Evolutionary conservation across 2,329 filamentous ascomycete genomes (phyloP), one percentile per base, ranked within the genome.

Genomic region (Stagonosporopsis rhizophila): DNA sequence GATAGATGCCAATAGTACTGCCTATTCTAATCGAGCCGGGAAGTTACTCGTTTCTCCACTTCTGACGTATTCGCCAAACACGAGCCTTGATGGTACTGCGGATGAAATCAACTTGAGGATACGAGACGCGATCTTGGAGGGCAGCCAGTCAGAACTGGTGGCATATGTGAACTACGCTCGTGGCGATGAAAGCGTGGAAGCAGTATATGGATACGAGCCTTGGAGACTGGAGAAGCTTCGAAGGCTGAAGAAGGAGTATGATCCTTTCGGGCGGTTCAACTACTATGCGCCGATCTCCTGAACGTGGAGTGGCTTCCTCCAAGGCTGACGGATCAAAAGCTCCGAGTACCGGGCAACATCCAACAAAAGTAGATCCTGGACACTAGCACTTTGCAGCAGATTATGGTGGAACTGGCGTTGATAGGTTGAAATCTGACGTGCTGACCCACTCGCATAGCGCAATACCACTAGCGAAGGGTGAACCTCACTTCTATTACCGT

Each of bases 161-260:
- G 15, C 67, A 4, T 77, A 77, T 52, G 63, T 75, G 6, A 75
- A 77, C 47, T 77, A 76, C 52, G 67, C 67, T 2, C 58, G 56
- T 17, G 68, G 67, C 1, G 66, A 69, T n/a, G 71, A 74, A 35
- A 61, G 61, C 20, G 48, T 68, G 3, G 64, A 73, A 53, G 62
- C 58, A 0, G 15, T 74, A 14, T 78, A 77, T 53, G 75, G 74
- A 11, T 66, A 68, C 49, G 72, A 77, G 35, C 9, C 56, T 7
- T 75, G 72, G 73, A 59, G 73, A 27, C 27, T 77, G 44, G 58
- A 71, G 58, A 73, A 62, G 52, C 52, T 77, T 47, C 52, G 64
- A 53, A 57, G 23, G 15, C 41, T 78, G 48, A 78, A 77, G 61
- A 61, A 48, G 30, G 52, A 64, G 53, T 75, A 68, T 44, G 76